Conservation (phyloP, 805 yeast genomes). For the Nakazawaea ernobii region DNA sequence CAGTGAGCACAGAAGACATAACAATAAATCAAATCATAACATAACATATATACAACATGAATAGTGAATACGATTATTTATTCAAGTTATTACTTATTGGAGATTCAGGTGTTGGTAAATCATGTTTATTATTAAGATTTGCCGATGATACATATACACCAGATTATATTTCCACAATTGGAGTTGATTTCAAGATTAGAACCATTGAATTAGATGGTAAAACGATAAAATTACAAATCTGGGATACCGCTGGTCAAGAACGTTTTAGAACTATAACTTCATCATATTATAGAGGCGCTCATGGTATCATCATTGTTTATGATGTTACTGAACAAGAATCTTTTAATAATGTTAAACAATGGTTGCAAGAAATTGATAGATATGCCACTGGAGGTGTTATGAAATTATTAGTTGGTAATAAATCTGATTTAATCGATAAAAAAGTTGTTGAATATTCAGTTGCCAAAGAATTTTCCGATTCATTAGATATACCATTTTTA, state of each 20-base stretch:
- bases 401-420: slow-evolving; percentile 94
- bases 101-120: slow-evolving; percentile 98
- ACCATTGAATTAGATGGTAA: slow-evolving; percentile 94
- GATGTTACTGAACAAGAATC: slow-evolving; percentile 97
- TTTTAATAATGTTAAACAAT: slow-evolving; percentile 93
- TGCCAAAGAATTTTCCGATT: slow-evolving; percentile 97
- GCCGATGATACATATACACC: slow-evolving; percentile 97
- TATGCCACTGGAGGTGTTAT: slow-evolving; percentile 97
- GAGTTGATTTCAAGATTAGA: slow-evolving; percentile 90
- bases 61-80: slow-evolving; percentile 95
- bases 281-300: slow-evolving; percentile 97
- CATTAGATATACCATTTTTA: slow-evolving; percentile 87
- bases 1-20: background rate
- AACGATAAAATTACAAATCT: slow-evolving; percentile 93
- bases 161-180: slow-evolving; percentile 95
- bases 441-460: slow-evolving; percentile 93
- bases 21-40: background rate
- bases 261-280: slow-evolving; percentile 97
- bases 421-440: slow-evolving; percentile 89
- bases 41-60: slow-evolving; percentile 38
- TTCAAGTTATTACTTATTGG: slow-evolving; percentile 94
- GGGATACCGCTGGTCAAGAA: slow-evolving; percentile 99
- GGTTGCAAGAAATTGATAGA: slow-evolving; percentile 98
- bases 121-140: slow-evolving; percentile 89
- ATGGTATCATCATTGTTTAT: slow-evolving; percentile 95